These are phyloP conservation scores for Suillus luteus DNA, from an alignment of 768 basidiomycete genomes.

Conservation along the genomic window DNA sequence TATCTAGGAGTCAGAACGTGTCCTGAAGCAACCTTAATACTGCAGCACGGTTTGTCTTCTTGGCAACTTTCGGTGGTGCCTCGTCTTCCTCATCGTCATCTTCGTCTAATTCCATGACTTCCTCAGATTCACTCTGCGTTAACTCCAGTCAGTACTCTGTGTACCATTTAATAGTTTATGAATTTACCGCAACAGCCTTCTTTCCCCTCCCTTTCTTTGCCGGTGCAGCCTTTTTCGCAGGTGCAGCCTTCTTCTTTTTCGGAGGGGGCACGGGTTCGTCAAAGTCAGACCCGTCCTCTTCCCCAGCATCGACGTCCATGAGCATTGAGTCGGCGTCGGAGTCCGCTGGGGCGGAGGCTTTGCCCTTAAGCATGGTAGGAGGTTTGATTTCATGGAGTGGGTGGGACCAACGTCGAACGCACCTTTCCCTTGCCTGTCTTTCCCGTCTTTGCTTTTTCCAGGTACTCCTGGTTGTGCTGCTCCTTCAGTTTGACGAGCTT, in stretches of 20 bases:
- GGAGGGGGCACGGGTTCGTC: conserved; percentile 45
- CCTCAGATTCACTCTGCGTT: conserved; percentile 47
- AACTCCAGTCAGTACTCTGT: conserved; percentile 7
- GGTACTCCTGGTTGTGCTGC: conserved; percentile 64
- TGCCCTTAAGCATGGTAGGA: conserved; percentile 39
- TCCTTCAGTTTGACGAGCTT: conserved; percentile 74
- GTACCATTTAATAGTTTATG: conserved; percentile 1
- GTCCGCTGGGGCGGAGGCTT: conserved; percentile 46
- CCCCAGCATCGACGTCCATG: conserved; percentile 67
- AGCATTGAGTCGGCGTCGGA: conserved; percentile 76
- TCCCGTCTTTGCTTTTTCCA: conserved; percentile 44
- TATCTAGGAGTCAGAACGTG: conserved; percentile 25
- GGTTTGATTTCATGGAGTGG: not conserved
- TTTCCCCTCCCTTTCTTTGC: conserved; percentile 53
- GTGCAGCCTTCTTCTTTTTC: conserved; percentile 43
- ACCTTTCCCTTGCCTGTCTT: conserved; percentile 50
- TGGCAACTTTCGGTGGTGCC: conserved; percentile 44
- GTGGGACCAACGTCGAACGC: conserved; percentile 6
- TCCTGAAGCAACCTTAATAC: conserved; percentile 55
- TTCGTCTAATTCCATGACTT: conserved; percentile 55
- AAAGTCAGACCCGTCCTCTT: conserved; percentile 51
- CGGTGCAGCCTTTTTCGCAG: conserved; percentile 36
- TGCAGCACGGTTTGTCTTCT: conserved; percentile 64
- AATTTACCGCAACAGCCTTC: conserved; percentile 44
- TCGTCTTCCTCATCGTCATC: conserved; percentile 57